A percentile compares a stretch with the other conserved stretches of the same genome.
These are phyloP conservation scores for Camillea tinctor DNA, from an alignment of 2,329 filamentous ascomycete genomes.

Conservation along the genomic window DNA sequence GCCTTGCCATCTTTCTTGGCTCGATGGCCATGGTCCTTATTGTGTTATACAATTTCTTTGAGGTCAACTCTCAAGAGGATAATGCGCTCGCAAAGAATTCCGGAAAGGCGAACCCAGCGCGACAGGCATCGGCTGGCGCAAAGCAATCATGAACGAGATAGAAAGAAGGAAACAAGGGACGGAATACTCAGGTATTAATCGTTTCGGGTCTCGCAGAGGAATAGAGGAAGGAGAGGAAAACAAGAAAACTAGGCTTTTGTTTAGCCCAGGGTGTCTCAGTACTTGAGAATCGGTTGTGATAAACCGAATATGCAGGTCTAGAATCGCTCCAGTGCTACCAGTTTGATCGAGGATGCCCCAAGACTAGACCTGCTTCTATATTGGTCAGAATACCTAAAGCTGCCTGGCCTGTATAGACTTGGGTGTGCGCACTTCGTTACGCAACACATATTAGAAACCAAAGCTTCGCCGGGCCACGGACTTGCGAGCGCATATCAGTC, in stretches of 20 bases:
- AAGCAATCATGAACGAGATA: conserved; percentile 26
- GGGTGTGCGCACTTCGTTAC: not conserved
- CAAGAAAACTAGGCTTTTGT: not conserved
- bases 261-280: not conserved
- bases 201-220: conserved; percentile 1
- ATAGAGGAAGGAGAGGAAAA: not conserved
- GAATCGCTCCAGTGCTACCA: not conserved
- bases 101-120: conserved; percentile 28
- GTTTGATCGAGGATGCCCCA: not conserved
- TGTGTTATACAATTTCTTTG: conserved; percentile 92
- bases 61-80: conserved; percentile 71
- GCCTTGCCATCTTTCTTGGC: conserved; percentile 89
- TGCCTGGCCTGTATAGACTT: not conserved
- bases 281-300: not conserved
- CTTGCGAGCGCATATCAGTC: not conserved
- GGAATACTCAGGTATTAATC: not conserved
- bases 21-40: conserved; percentile 88
- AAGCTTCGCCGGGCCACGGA: not conserved
- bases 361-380: not conserved
- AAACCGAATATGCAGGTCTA: not conserved
- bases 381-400: not conserved
- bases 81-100: conserved; percentile 26
- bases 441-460: not conserved
- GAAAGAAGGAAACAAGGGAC: not conserved
- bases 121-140: conserved; percentile 21